Conservation (phyloP, 202 grass and related monocot genomes). For the Zizania palustris region DNA sequence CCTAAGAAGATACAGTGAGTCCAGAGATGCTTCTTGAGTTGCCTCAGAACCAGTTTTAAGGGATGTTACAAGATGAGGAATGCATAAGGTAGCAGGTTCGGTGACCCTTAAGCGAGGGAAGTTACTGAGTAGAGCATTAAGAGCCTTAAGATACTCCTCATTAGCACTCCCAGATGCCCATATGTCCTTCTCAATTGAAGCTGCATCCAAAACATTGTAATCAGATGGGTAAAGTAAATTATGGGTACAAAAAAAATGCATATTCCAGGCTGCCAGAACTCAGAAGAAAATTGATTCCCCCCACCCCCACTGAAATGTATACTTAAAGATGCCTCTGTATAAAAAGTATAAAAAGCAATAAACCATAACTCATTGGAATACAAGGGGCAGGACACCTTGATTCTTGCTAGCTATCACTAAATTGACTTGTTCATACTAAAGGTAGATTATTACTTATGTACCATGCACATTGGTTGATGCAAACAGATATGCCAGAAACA, state of each 20-base stretch:
- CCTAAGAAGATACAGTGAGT: slow-evolving; percentile 92
- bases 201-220: slow-evolving; percentile 49
- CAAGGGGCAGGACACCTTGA: background rate
- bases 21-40: slow-evolving; percentile 94
- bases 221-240: slow-evolving; percentile 30
- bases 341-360: background rate
- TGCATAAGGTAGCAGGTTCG: slow-evolving; percentile 93
- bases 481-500: slow-evolving; percentile 23
- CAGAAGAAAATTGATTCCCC: slow-evolving; percentile 16
- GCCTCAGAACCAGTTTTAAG: slow-evolving; percentile 97
- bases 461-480: background rate
- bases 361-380: slow-evolving; percentile 10
- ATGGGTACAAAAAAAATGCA: slow-evolving; percentile 1
- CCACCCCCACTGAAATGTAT: background rate
- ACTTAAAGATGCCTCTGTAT: background rate
- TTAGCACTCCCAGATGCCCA: slow-evolving; percentile 94
- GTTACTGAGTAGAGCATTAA: slow-evolving; percentile 89
- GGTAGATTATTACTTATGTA: slow-evolving; percentile 10
- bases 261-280: slow-evolving; percentile 21
- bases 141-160: slow-evolving; percentile 97
- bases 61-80: slow-evolving; percentile 96
- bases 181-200: slow-evolving; percentile 99
- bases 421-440: slow-evolving; percentile 12
- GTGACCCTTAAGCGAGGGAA: slow-evolving; percentile 96
- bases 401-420: slow-evolving; percentile 15